phyloP scores from a whole-genome alignment of 1,284 basidiomycete genomes.

The Fomitopsis betulina region DNA sequence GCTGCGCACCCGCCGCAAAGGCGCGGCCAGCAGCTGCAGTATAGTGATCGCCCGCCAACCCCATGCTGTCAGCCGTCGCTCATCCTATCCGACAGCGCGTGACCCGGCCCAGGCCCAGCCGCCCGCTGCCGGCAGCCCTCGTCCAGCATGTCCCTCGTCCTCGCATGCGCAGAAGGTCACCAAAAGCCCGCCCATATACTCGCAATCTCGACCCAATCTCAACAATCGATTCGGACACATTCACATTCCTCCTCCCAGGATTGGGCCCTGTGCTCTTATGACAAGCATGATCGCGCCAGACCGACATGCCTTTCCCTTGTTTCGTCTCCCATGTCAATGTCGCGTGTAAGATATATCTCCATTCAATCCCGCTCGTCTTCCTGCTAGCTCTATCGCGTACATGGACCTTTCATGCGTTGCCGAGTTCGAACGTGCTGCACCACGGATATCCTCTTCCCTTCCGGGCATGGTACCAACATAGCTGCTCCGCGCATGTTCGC shows the following conservation, averaged over 20 bases:
- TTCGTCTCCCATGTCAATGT: neutral
- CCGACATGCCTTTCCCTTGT: neutral
- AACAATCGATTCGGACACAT: constrained; percentile 1
- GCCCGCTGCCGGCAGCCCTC: neutral
- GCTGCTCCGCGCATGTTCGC: neutral
- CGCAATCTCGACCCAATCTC: constrained; percentile 1
- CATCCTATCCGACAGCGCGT: neutral
- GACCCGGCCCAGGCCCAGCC: neutral
- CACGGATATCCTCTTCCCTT: neutral
- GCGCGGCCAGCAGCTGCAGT: neutral
- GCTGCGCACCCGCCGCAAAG: neutral
- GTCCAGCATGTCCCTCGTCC: neutral
- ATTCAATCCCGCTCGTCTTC: neutral
- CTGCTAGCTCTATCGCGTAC: neutral
- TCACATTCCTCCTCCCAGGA: neutral
- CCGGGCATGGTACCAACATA: neutral
- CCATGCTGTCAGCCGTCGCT: neutral
- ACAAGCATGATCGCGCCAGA: neutral
- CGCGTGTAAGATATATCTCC: neutral
- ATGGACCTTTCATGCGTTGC: neutral
- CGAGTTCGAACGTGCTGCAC: neutral
- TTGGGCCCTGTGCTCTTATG: neutral
- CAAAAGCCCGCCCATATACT: constrained; percentile 1
- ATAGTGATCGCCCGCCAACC: neutral
- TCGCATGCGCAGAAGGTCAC: neutral